Evolutionary conservation across 2,329 filamentous ascomycete species (phyloP).

Genomic region (Botrytis galanthina): DNA sequence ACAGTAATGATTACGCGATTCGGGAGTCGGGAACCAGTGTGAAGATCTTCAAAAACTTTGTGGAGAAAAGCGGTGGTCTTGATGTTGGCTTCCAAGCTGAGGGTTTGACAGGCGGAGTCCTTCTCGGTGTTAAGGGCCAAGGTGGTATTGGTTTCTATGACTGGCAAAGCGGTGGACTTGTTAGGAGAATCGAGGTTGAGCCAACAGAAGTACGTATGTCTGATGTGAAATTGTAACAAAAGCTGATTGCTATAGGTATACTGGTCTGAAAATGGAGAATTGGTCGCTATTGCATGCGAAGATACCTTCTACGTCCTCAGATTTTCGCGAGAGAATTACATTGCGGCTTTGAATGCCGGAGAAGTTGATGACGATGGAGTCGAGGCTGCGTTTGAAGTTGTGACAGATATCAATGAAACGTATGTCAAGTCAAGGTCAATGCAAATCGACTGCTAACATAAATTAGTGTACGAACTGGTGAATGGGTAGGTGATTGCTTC

Average conservation of each 20-base stretch:
- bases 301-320: constrained; percentile 93
- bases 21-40: constrained; percentile 91
- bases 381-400: constrained; percentile 92
- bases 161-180: constrained; percentile 85
- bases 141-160: constrained; percentile 96
- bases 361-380: constrained; percentile 83
- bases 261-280: constrained; percentile 95
- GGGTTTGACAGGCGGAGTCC: constrained; percentile 80
- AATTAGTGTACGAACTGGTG: constrained; percentile 78
- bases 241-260: constrained; percentile 60
- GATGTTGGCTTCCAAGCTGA: constrained; percentile 96
- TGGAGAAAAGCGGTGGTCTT: constrained; percentile 82
- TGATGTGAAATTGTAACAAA: not conserved
- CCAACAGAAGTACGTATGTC: constrained; percentile 45
- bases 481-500: constrained; percentile 99
- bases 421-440: constrained; percentile 41
- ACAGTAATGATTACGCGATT: constrained; percentile 97
- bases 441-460: constrained; percentile 28
- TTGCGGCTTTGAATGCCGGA: constrained; percentile 77
- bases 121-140: constrained; percentile 92
- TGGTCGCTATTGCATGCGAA: constrained; percentile 89
- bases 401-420: constrained; percentile 93
- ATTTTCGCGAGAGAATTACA: constrained; percentile 85
- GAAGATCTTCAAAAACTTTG: constrained; percentile 97
- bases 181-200: constrained; percentile 85